These are phyloP conservation scores for Yamadazyma kanchanaburiensis DNA, from an alignment of 1,139 yeast species.

Conservation along the genomic window DNA sequence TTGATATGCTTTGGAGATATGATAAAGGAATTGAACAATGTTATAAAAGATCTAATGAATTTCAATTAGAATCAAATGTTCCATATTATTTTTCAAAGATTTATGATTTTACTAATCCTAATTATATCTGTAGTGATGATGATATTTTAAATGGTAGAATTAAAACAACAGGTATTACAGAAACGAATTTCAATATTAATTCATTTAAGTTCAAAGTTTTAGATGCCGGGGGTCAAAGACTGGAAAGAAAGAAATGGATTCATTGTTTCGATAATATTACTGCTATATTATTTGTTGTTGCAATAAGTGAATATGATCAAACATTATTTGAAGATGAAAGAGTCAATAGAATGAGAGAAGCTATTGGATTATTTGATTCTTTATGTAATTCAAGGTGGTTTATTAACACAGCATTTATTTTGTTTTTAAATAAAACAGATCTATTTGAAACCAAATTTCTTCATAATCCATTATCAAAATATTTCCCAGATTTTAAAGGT, in stretches of 20 bases:
- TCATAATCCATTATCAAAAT: conserved; percentile 59
- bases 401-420: conserved; percentile 77
- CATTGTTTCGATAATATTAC: conserved; percentile 93
- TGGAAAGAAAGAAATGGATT: conserved; percentile 94
- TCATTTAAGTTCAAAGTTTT: conserved; percentile 68
- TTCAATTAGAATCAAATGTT: conserved; percentile 81
- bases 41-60: conserved; percentile 64
- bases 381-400: conserved; percentile 88
- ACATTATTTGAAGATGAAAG: conserved; percentile 84
- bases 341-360: conserved; percentile 89
- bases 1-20: conserved; percentile 58
- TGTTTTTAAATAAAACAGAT: conserved; percentile 87
- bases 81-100: conserved; percentile 74
- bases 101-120: conserved; percentile 56
- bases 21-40: conserved; percentile 68
- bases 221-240: conserved; percentile 97
- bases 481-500: conserved; percentile 73
- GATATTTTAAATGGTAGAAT: conserved; percentile 90
- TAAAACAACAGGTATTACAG: conserved; percentile 94
- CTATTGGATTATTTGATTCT: conserved; percentile 79
- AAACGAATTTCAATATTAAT: conserved; percentile 72
- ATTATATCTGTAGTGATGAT: conserved; percentile 69
- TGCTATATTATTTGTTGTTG: conserved; percentile 85
- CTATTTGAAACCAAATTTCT: conserved; percentile 68
- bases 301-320: conserved; percentile 91